Evolutionary conservation across 2,329 filamentous ascomycete species (phyloP).

Genomic region (Coleophoma eucalyptorum): DNA sequence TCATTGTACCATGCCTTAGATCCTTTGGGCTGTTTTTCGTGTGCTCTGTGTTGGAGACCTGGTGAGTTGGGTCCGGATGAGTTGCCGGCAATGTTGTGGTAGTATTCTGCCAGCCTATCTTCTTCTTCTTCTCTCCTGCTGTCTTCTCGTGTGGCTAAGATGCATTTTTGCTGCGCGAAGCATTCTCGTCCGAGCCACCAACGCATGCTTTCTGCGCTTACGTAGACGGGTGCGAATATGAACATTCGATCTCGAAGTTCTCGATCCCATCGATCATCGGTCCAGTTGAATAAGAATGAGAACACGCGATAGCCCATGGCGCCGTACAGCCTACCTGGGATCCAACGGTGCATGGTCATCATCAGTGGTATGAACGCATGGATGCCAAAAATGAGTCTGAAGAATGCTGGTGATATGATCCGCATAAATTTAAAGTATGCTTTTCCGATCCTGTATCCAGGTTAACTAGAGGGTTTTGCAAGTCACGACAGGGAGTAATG

Average conservation of each 20-base stretch:
- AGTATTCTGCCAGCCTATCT: constrained; percentile 29
- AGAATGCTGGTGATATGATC: constrained; percentile 70
- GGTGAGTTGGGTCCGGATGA: constrained; percentile 18
- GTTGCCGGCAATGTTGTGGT: constrained; percentile 15
- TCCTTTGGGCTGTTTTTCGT: constrained; percentile 38
- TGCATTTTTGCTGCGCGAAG: constrained; percentile 82
- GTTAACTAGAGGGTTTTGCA: no score
- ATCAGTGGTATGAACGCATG: constrained; percentile 92
- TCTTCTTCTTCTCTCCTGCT: constrained; percentile 54
- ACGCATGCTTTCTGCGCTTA: constrained; percentile 84
- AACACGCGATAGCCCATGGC: constrained; percentile 86
- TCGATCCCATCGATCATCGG: constrained; percentile 79
- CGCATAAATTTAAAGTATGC: constrained; percentile 92
- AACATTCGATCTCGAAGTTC: constrained; percentile 79
- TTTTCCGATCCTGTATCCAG: constrained; percentile 55
- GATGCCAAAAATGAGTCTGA: constrained; percentile 82
- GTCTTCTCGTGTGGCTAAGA: constrained; percentile 74
- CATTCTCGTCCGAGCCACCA: constrained; percentile 94
- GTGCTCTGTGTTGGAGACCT: constrained; percentile 17
- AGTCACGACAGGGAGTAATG: no score
- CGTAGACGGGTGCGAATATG: constrained; percentile 87
- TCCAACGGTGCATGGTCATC: constrained; percentile 72
- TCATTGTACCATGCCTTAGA: constrained; percentile 77
- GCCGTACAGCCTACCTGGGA: constrained; percentile 70
- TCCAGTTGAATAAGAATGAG: constrained; percentile 85